Evolutionary conservation across 2,329 filamentous ascomycete genomes (phyloP), one percentile per base, ranked within the genome.

Genomic region (Pleoardoris graminearum): DNA sequence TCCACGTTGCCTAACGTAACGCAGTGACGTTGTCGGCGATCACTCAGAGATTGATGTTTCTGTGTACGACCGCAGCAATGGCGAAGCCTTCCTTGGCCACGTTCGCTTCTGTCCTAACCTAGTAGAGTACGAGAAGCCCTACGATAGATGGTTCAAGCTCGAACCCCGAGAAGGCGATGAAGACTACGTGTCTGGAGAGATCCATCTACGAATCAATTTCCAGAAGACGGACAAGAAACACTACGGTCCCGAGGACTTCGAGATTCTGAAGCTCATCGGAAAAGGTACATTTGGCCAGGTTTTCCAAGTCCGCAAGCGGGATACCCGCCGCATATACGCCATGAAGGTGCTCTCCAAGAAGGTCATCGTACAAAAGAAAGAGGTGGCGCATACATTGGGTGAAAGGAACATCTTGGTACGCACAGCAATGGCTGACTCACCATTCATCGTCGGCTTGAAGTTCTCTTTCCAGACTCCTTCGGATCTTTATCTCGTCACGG

Each of bases 291-390:
- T 99, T 71, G 94, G 94, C 1, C 94, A 99, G 73, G 94, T 99
- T 2, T 99, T 97, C 72, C 94, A 99, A 73, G 94, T 99, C 6
- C 88, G 91, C 65, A 99, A 99, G 83, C 94, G 90, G 79, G 94
- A 99, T 72, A 97, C 93, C 0, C 86, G 87, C 66, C 87, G 94
- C 38, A 97, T 99, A 55, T 99, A 99, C 69, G 94, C 94, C 57
- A 99, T 99, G 94, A 99, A 99, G 76, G 93, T 99, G 1, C 80
- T 99, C 27, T 97, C 94, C 45, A 99, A 99, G 82, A 99, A 99
- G 80, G 94, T 99, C 48, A 99, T 99, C 67, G 94, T 99, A 22
- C 94, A 99, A 77, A 99, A 99, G 84, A 99, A 99, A 76, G 94
- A 99, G 74, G 91, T 99, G 44, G 91, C 93, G 14, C 94, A 99